Evolutionary conservation across 2,329 filamentous ascomycete genomes (phyloP).

Genomic region (Aureobasidium melanogenum): DNA sequence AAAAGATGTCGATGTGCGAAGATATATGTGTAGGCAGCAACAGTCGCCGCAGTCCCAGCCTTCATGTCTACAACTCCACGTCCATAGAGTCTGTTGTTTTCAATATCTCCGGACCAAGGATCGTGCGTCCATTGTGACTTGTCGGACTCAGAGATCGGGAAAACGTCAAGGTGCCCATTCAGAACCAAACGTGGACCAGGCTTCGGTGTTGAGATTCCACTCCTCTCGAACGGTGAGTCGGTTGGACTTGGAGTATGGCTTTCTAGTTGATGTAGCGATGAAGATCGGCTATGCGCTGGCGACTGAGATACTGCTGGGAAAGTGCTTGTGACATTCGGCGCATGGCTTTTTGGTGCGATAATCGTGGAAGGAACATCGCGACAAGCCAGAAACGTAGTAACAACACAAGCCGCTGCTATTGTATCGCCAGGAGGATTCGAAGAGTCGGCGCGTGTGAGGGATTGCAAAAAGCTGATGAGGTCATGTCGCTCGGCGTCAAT

Average conservation of each 20-base stretch:
- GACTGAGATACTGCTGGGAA: constrained; percentile 17
- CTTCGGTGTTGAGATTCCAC: not conserved
- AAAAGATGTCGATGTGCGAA: constrained; percentile 12
- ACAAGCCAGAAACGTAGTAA: constrained; percentile 22
- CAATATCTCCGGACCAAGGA: constrained; percentile 31
- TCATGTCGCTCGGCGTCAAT: constrained; percentile 21
- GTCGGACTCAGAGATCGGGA: constrained; percentile 27
- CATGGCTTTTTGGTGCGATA: constrained; percentile 24
- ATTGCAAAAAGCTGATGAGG: constrained; percentile 26
- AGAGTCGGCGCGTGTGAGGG: constrained; percentile 28
- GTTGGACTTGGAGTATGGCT: not conserved
- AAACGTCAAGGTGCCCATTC: constrained; percentile 37
- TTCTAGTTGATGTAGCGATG: not conserved
- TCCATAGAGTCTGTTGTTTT: constrained; percentile 28
- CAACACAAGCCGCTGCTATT: constrained; percentile 25
- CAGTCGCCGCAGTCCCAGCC: constrained; percentile 31
- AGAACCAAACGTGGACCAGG: constrained; percentile 28
- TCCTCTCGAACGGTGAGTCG: not conserved
- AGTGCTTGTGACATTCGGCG: constrained; percentile 29
- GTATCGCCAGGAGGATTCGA: constrained; percentile 34
- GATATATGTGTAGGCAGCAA: constrained; percentile 32
- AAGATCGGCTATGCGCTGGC: not conserved
- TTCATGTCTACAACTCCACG: constrained; percentile 38
- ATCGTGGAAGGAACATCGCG: constrained; percentile 20
- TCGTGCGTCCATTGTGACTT: constrained; percentile 26